Evolutionary conservation across 768 basidiomycete species (phyloP), one percentile per base, ranked within the genome.

Genomic region (Kondoa malvinella): DNA sequence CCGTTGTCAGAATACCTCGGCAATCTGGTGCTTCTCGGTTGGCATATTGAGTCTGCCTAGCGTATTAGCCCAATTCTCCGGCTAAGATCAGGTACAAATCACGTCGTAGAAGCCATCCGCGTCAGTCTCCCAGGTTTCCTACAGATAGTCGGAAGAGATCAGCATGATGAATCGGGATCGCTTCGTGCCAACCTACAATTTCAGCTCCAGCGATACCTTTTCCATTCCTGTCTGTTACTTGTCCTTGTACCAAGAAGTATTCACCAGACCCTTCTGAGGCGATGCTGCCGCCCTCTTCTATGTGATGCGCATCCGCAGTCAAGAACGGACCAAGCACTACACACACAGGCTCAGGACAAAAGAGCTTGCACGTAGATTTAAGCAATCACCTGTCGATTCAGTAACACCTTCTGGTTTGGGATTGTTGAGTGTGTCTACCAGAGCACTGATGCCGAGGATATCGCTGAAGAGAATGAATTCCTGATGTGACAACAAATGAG

Each of bases 381-480:
- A 72, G 63, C 3, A 72, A 31, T 68, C 69, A 50, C 40, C 40
- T 8, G 40, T 50, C 4, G 68, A 67, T 50, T 74, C 73, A 17
- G 72, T 72, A 4, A 72, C 72, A 27, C 65, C 57, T 31, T 64
- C 65, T 3, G 78, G 75, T 67, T 75, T 75, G 2, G 79, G 78
- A 64, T 74, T 71, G 67, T 73, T 74, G 67, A 74, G 59, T 4
- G 71, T 63, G 70, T 90, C 87, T 12, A 92, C 85, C 65, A 92
- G 81, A 0, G 86, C 78, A 80, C 88, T 89, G 1, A 87, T 82
- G 3, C 90, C 89, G 0, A 91, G 78, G 0, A 83, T 81, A 73
- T 91, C 89, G 0, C 87, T 89, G n/a, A 92, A 81, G 4, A 92
- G 82, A 72, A 92, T 89, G 76, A 87, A 87, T 74, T 92, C 89